Base-by-base conservation (phyloP, 2,329 filamentous ascomycete species). In the Fusarium pseudonygamai region DNA sequence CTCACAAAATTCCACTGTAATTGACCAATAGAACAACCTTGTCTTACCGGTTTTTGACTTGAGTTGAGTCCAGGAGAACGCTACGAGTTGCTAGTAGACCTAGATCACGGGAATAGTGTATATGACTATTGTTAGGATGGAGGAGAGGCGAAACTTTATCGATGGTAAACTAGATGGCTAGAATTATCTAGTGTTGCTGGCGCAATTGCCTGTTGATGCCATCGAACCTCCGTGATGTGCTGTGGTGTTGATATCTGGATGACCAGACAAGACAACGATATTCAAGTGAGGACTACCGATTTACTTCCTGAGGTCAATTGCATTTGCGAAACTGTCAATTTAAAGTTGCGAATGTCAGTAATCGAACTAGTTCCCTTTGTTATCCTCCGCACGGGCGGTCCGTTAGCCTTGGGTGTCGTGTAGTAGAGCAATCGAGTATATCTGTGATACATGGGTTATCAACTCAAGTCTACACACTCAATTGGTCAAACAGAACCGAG, bases 21-120 rank as follows among this genome's bases (percentile, higher is more conserved):
- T 58, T 46, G 65, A 57, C 80, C 80, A 82, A 82, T 81, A 40
- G 15, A 47, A 70, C 37, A 73, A 56, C 76, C 80, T 71, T 74
- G 69, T 64, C 39, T 52, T 69, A 76, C 80, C 80, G 80, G 77
- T 74, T 77, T 77, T 74, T 16, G 45, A 57, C 39, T 46, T 67
- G 46, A 37, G 34, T 64, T 55, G n/a, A 63, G 24, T 69, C 64
- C 32, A 39, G 65, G 62, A 61, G 62, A 68, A 63, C 60, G 56
- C 58, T 71, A 67, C 56, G 67, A 71, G 49, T 37, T 58, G 52
- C 52, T 69, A 65, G 66, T 37, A 39, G 34, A 50, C 52, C 30
- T 46, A 45, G 59, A 70, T 69, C 59, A 69, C 59, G 46, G 52
- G 50, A 53, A 69, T 65, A 43, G 59, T 58, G 66, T 69, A 53